phyloP scores from a whole-genome alignment of 495 filamentous ascomycete species.

The Lasiosphaeriaceae sp. region DNA sequence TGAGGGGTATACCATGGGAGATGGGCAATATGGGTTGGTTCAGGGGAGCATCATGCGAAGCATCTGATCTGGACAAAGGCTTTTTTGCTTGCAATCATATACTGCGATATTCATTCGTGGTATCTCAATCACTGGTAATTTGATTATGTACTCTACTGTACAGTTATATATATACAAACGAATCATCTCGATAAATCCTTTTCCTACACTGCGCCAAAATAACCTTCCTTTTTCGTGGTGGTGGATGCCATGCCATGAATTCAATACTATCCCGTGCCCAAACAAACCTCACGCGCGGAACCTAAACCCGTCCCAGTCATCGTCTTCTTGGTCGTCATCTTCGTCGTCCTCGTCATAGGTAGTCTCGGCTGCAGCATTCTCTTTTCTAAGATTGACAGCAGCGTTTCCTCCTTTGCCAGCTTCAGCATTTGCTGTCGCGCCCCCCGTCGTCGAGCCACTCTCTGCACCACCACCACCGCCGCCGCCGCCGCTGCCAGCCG shows the following conservation, averaged over 20 bases:
- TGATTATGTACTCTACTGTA: conserved; percentile 3
- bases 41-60: no score
- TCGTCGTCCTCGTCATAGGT: conserved; percentile 45
- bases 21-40: no score
- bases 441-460: not conserved
- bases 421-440: conserved; percentile 19
- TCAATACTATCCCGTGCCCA: no score
- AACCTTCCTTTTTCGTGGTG: not conserved
- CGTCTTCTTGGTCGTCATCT: conserved; percentile 56
- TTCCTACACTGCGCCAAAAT: not conserved
- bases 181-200: not conserved
- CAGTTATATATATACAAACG: not conserved
- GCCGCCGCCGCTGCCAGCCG: conserved; percentile 6
- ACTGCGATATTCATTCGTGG: not conserved
- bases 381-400: conserved; percentile 21
- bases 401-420: conserved; percentile 9
- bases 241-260: no score
- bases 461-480: not conserved
- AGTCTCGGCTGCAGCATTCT: conserved; percentile 31
- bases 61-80: no score
- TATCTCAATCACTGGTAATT: not conserved
- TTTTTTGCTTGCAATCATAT: no score
- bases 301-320: conserved; percentile 67
- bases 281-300: conserved; percentile 38
- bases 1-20: no score